Evolutionary conservation across 495 filamentous ascomycete genomes (phyloP).

Genomic region (Chaetomium cochliodes): DNA sequence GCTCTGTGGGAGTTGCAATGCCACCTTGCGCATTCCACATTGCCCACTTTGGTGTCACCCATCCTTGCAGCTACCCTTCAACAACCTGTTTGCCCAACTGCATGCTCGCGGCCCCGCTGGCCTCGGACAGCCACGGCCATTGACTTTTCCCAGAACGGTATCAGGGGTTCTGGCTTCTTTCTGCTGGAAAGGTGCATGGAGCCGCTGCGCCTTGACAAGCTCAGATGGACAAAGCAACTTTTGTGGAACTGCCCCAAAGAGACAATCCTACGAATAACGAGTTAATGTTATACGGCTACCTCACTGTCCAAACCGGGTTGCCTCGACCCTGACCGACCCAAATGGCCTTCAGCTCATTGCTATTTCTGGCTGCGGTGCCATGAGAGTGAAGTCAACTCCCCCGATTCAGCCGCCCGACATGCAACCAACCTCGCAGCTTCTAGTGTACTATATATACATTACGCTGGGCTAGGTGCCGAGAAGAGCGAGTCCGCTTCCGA

Average conservation of each 20-base stretch:
- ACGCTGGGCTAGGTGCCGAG: not conserved
- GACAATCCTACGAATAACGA: no score
- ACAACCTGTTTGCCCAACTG: not conserved
- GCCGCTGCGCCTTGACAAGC: not conserved
- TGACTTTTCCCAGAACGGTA: not conserved
- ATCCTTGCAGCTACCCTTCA: constrained; percentile 14
- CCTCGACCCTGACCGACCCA: not conserved
- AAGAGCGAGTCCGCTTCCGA: not conserved
- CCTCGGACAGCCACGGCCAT: not conserved
- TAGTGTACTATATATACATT: not conserved
- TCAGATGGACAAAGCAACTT: not conserved
- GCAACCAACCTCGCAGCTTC: not conserved
- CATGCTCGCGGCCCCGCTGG: not conserved
- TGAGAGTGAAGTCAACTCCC: not conserved
- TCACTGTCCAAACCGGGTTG: no score
- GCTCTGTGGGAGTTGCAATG: not conserved
- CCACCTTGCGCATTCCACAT: constrained; percentile 1
- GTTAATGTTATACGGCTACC: no score
- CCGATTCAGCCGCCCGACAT: not conserved
- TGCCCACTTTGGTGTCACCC: constrained; percentile 3
- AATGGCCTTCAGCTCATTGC: not conserved
- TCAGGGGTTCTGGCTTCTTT: not conserved
- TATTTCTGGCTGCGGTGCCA: not conserved
- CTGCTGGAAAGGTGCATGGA: not conserved
- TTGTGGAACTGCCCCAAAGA: not conserved